Conservation (phyloP, 257 asterid genomes). For the Nicotiana noctiflora region DNA sequence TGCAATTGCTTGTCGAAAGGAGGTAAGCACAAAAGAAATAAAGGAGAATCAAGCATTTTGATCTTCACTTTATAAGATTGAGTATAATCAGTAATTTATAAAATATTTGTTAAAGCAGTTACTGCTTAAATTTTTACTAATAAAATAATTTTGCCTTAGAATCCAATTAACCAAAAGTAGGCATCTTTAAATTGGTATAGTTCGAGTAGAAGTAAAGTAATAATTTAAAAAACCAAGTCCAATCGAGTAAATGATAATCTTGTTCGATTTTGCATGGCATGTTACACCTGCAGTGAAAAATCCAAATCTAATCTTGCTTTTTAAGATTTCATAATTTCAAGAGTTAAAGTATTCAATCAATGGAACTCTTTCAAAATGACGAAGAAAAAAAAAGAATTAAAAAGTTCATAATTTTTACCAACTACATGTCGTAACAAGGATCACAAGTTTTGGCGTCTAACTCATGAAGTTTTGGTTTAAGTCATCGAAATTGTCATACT, state of each 20-base stretch:
- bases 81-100: neutral
- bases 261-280: neutral
- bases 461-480: neutral
- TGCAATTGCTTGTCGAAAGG: constrained; percentile 8
- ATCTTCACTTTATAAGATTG: constrained; percentile 19
- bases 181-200: constrained; percentile 6
- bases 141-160: constrained; percentile 23
- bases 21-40: constrained; percentile 13
- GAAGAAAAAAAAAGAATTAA: neutral
- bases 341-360: neutral
- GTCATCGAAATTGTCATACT: neutral
- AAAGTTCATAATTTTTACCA: neutral
- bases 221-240: neutral
- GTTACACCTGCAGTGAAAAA: neutral
- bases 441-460: neutral
- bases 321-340: neutral
- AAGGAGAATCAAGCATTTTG: constrained; percentile 33
- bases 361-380: neutral
- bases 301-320: neutral
- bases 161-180: constrained; percentile 23
- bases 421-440: neutral
- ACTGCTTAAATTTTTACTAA: neutral
- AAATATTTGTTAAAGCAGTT: constrained; percentile 17
- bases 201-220: constrained; percentile 3
- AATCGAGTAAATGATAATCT: neutral